phyloP scores from a whole-genome alignment of 768 basidiomycete species.

The Kwoniella botswanensis region DNA sequence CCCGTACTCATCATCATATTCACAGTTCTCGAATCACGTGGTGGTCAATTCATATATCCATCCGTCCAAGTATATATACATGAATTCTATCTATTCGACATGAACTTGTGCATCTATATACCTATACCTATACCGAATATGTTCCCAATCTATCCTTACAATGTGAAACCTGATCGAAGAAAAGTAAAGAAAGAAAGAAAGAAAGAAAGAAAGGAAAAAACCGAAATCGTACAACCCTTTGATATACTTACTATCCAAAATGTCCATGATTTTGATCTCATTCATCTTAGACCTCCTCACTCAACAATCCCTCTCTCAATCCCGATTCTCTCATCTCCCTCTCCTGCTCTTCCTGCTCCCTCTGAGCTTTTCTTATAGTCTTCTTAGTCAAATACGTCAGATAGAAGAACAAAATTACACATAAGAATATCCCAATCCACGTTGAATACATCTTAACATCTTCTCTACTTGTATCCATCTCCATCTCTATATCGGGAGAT shows the following conservation, averaged over 20 bases:
- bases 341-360: slow-evolving; percentile 36
- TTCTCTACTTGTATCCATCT: slow-evolving; percentile 16
- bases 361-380: slow-evolving; percentile 42
- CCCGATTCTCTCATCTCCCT: slow-evolving; percentile 13
- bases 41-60: too few relatives aligned
- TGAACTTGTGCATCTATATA: too few relatives aligned
- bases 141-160: too few relatives aligned
- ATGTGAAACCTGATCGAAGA: too few relatives aligned
- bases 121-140: too few relatives aligned
- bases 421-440: slow-evolving; percentile 43
- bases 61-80: too few relatives aligned
- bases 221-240: not conserved
- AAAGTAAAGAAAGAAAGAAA: too few relatives aligned
- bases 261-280: not conserved
- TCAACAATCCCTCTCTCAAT: not conserved
- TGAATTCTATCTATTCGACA: too few relatives aligned
- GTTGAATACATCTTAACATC: slow-evolving; percentile 40
- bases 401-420: slow-evolving; percentile 47
- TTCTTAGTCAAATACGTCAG: slow-evolving; percentile 46
- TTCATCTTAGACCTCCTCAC: not conserved
- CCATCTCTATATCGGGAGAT: not conserved
- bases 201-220: too few relatives aligned
- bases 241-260: not conserved
- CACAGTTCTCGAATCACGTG: too few relatives aligned
- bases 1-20: too few relatives aligned